Evolutionary conservation across 2,329 filamentous ascomycete genomes (phyloP).

Genomic region (Scortechinia acanthostroma): DNA sequence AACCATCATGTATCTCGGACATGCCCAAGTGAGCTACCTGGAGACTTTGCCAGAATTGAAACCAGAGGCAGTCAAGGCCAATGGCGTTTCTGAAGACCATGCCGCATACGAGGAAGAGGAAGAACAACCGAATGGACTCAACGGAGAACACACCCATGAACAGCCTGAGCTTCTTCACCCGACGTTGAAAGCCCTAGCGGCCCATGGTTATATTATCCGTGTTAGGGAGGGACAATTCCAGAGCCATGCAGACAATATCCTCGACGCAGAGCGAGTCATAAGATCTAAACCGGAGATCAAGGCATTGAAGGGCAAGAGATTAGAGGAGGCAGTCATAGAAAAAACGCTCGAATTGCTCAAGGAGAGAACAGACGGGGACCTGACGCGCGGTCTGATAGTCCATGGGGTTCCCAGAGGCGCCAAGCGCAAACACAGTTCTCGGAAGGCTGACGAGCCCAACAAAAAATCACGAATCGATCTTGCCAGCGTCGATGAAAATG

Average conservation of each 20-base stretch:
- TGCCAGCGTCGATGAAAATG: neutral
- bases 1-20: neutral
- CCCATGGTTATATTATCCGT: slow-evolving; percentile 27
- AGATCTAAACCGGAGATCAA: slow-evolving; percentile 17
- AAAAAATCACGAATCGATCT: too few relatives aligned
- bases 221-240: slow-evolving; percentile 28
- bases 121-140: neutral
- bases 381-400: neutral
- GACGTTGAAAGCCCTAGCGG: slow-evolving; percentile 25
- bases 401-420: neutral
- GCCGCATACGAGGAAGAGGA: neutral
- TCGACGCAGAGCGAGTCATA: slow-evolving; percentile 23
- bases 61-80: neutral
- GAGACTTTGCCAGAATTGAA: neutral
- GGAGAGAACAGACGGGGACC: neutral
- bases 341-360: neutral
- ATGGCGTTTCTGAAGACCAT: neutral
- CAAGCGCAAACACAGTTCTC: neutral
- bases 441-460: neutral
- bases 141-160: neutral
- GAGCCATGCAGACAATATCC: slow-evolving; percentile 23
- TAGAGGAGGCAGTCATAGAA: slow-evolving; percentile 18
- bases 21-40: neutral
- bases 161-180: slow-evolving; percentile 13
- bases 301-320: slow-evolving; percentile 24